Evolutionary conservation across 345 rosid genomes (phyloP).

Genomic region (Camelina neglecta): DNA sequence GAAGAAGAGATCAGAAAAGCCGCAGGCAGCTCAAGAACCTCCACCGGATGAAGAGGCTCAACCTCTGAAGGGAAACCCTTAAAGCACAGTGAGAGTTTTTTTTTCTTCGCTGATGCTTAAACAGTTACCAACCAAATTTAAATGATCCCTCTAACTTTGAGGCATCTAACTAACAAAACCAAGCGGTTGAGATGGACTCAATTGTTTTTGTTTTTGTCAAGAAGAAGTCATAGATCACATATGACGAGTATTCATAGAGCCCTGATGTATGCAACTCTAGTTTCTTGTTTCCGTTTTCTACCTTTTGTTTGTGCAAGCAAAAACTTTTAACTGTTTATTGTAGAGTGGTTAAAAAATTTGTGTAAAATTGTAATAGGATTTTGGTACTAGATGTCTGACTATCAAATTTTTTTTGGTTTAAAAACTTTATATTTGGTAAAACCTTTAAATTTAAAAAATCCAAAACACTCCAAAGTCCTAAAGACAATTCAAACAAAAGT

Average conservation of each 20-base stretch:
- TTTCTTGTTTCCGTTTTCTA: constrained; percentile 6
- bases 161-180: constrained; percentile 23
- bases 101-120: constrained; percentile 11
- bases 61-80: constrained; percentile 49
- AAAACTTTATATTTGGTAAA: too few relatives aligned
- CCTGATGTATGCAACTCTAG: constrained; percentile 1
- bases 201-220: not conserved
- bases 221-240: constrained; percentile 4
- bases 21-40: constrained; percentile 48
- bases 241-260: not conserved
- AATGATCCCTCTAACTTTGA: not conserved
- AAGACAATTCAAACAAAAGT: too few relatives aligned
- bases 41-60: constrained; percentile 49
- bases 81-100: not conserved
- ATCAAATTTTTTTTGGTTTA: too few relatives aligned
- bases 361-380: constrained; percentile 7
- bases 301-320: not conserved
- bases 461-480: too few relatives aligned
- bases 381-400: not conserved
- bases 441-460: too few relatives aligned
- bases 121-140: not conserved
- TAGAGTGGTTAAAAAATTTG: not conserved
- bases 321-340: constrained; percentile 3
- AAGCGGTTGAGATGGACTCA: constrained; percentile 22
- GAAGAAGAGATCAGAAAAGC: constrained; percentile 48